phyloP scores from a whole-genome alignment of 768 basidiomycete genomes.

The Phylloporus scabripes region DNA sequence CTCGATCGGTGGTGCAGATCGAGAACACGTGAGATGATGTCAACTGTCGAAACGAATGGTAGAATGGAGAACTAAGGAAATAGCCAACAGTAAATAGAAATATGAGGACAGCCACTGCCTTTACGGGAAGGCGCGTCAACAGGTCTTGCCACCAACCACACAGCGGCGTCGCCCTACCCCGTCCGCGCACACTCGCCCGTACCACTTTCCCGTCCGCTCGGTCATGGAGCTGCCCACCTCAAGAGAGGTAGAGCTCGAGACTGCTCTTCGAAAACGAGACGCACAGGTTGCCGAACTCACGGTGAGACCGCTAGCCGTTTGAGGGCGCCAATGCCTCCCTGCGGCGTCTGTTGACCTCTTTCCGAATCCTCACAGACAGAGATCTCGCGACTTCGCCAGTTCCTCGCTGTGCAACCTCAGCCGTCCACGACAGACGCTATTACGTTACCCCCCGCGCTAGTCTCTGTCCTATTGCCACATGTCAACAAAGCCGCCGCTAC shows the following conservation, averaged over 20 bases:
- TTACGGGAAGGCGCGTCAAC: slow-evolving; percentile 17
- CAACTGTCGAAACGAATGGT: no score
- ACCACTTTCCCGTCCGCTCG: slow-evolving; percentile 10
- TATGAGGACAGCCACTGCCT: no score
- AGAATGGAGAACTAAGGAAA: no score
- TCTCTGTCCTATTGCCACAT: slow-evolving; percentile 66
- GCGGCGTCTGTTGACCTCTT: slow-evolving; percentile 16
- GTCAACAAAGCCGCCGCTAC: slow-evolving; percentile 39
- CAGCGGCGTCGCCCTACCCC: slow-evolving; percentile 16
- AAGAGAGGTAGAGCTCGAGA: slow-evolving; percentile 79
- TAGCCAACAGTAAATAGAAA: no score
- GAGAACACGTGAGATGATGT: slow-evolving; percentile 15
- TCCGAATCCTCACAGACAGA: slow-evolving; percentile 51
- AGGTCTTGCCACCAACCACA: slow-evolving; percentile 30
- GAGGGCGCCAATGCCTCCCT: slow-evolving; percentile 18
- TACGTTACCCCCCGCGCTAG: slow-evolving; percentile 64
- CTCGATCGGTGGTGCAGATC: slow-evolving; percentile 13
- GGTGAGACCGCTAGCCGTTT: slow-evolving; percentile 41
- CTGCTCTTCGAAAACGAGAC: slow-evolving; percentile 70
- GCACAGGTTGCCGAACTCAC: slow-evolving; percentile 64
- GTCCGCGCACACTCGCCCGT: slow-evolving; percentile 11
- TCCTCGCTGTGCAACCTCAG: slow-evolving; percentile 53
- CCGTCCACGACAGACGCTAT: slow-evolving; percentile 57
- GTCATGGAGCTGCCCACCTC: slow-evolving; percentile 66
- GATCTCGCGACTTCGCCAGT: slow-evolving; percentile 60